Base-by-base conservation (phyloP, 2,329 filamentous ascomycete species). In the Fusarium sp. region DNA sequence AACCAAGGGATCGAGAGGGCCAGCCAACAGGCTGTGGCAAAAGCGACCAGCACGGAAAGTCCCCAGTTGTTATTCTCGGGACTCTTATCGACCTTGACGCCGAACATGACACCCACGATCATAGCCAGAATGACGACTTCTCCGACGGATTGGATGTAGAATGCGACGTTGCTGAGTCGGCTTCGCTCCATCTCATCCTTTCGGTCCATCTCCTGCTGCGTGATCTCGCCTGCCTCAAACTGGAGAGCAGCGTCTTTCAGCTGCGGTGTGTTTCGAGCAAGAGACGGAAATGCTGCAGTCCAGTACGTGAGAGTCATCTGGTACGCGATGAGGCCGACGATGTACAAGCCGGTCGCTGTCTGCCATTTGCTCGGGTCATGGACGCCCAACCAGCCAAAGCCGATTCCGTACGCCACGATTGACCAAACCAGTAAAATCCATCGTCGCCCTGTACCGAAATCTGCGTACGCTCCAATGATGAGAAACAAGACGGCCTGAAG, bases 251-350 rank as follows among this genome's bases (percentile, higher is more conserved):
- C 74, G 25, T 80, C 78, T 57, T 73, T 78, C 47, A 82, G 59
- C n/a, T 74, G 69, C 1, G 75, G 71, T 7, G 77, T 77, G 40
- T 80, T 81, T 41, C 81, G 78, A 4, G 81, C 80, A 21, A 82
- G 75, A 11, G 76, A 75, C 1, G 81, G 81, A 45, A 82, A 82
- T 0, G 89, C 88, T 0, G 90, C 89, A 0, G 88, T 90, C 88
- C 89, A 92, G 76, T 91, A 92, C 0, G 89, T 91, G 50, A 91
- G 80, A 0, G 88, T 89, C 4, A 90, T 86, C 77, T 91, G 89
- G 71, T 91, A 92, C 2, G 86, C 85, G 66, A 92, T 89, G 43
- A 91, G 76, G 3, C 89, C 89, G 18, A 91, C 85, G 58, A 92
- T 89, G 75, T 92, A 92, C 18, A 92, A 76, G 0, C 85, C 89